Evolutionary conservation across 192 early-diverging fungal genomes (phyloP).

Genomic region (Entomortierella parvispora): DNA sequence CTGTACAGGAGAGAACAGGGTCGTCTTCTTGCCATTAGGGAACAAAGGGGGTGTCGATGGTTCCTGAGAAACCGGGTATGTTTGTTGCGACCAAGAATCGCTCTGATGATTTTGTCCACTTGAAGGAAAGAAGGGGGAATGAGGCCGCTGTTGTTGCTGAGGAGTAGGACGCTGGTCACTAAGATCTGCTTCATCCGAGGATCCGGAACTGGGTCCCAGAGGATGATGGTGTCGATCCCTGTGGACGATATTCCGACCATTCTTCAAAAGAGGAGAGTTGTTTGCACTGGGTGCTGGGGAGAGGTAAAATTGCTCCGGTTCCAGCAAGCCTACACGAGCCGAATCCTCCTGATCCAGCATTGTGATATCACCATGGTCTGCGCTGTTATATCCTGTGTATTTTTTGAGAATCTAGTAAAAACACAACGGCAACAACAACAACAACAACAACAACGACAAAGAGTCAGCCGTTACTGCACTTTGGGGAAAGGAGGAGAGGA

Average conservation of each 20-base stretch:
- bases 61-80: constrained; percentile 4
- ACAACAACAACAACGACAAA: background rate
- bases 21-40: background rate
- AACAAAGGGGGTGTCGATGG: background rate
- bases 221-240: constrained; percentile 1
- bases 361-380: constrained; percentile 15
- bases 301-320: constrained; percentile 38
- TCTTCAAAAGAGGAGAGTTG: constrained; percentile 10
- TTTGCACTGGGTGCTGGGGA: constrained; percentile 17
- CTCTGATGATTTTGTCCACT: background rate
- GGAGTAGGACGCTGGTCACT: background rate
- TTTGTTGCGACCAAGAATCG: constrained; percentile 17
- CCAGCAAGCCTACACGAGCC: constrained; percentile 26
- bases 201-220: background rate
- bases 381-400: constrained; percentile 25
- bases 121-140: too few species aligned
- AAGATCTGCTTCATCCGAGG: constrained; percentile 19
- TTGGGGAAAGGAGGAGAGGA: too few species aligned
- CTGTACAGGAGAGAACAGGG: constrained; percentile 17
- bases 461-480: background rate
- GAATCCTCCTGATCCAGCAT: constrained; percentile 23
- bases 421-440: background rate
- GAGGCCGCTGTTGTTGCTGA: too few species aligned
- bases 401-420: constrained; percentile 10
- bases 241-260: background rate